These are phyloP conservation scores for Monilinia polystroma DNA, from an alignment of 2,329 filamentous ascomycete species.

Conservation along the genomic window DNA sequence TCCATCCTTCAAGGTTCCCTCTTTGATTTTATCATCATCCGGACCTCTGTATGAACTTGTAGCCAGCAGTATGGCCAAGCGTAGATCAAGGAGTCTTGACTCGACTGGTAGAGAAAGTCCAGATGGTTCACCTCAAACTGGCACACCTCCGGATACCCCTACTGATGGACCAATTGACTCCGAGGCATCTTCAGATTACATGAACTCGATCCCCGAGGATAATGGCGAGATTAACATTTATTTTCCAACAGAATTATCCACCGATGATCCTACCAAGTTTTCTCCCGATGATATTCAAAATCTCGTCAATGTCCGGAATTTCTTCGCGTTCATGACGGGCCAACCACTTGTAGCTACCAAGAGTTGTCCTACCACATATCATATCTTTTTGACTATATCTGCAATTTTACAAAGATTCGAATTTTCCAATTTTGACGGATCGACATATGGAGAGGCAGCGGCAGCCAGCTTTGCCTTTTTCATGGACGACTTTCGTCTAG, in stretches of 20 bases:
- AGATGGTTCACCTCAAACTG: slow-evolving; percentile 34
- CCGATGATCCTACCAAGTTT: slow-evolving; percentile 35
- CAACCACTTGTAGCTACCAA: slow-evolving; percentile 62
- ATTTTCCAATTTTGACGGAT: slow-evolving; percentile 56
- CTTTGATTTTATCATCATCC: slow-evolving; percentile 27
- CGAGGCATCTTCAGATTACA: slow-evolving; percentile 30
- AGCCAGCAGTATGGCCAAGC: slow-evolving; percentile 28
- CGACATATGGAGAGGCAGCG: slow-evolving; percentile 59
- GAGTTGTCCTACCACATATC: slow-evolving; percentile 52
- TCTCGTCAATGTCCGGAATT: slow-evolving; percentile 59
- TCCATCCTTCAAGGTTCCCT: slow-evolving; percentile 58
- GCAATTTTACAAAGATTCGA: slow-evolving; percentile 56
- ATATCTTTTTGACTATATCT: slow-evolving; percentile 55
- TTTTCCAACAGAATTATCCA: slow-evolving; percentile 44
- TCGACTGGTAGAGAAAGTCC: slow-evolving; percentile 41
- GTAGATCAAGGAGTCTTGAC: slow-evolving; percentile 46
- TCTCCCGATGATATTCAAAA: slow-evolving; percentile 52
- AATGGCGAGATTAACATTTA: slow-evolving; percentile 51
- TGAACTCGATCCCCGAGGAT: slow-evolving; percentile 41
- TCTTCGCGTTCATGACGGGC: slow-evolving; percentile 64
- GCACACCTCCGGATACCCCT: slow-evolving; percentile 43
- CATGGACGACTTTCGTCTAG: slow-evolving; percentile 72
- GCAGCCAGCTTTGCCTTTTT: slow-evolving; percentile 70
- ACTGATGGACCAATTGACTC: slow-evolving; percentile 25
- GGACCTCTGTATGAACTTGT: slow-evolving; percentile 21